Base-by-base conservation (phyloP, 768 basidiomycete genomes). In the Kwoniella botswanensis region DNA sequence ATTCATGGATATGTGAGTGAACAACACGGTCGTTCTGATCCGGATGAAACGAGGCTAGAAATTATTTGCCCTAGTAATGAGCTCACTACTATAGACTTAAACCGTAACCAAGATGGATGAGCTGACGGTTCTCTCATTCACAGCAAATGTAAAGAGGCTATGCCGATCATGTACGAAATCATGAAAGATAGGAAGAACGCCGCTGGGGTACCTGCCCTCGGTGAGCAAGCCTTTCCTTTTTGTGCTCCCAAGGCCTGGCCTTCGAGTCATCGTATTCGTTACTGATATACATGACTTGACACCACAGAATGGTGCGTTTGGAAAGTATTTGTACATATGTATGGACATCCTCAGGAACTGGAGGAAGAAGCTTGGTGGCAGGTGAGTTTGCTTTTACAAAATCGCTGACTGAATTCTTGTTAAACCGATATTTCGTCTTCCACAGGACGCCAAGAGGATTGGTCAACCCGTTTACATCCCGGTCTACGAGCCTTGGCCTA, bases 221-320 rank as follows among this genome's bases (percentile, higher is more conserved):
- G 67, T 68, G n/a, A 61, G 50, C 26, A 35, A 13, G 18, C 42
- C n/a, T 59, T 18, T 46, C 35, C 50, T 15, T 21, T 44, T 22
- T 44, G 35, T 35, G 4, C 4, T 11, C 41, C 1, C 11, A 24
- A 1, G n/a, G 7, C 12, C 15, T 22, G 41, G 1, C 42, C 18
- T 21, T 43, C 11, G 50, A 52, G 12, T 4, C 18, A 26, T 13
- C 35, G 35, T 53, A 21, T 29, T 12, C 4, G 7, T 54, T 26
- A 15, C 24, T 65, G 44, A 44, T 52, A 7, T 9, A 35, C 22
- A 18, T 29, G 18, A 13, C 11, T 11, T 29, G 10, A 60, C 13
- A 17, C 11, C 18, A 57, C 24, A 67, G 67, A 68, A 46, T 68
- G 67, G 67, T 61, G 59, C 29, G 67, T 68, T 18, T 68, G 67